Evolutionary conservation across 2,329 filamentous ascomycete species (phyloP).

Genomic region (Colletotrichum sansevieriae): DNA sequence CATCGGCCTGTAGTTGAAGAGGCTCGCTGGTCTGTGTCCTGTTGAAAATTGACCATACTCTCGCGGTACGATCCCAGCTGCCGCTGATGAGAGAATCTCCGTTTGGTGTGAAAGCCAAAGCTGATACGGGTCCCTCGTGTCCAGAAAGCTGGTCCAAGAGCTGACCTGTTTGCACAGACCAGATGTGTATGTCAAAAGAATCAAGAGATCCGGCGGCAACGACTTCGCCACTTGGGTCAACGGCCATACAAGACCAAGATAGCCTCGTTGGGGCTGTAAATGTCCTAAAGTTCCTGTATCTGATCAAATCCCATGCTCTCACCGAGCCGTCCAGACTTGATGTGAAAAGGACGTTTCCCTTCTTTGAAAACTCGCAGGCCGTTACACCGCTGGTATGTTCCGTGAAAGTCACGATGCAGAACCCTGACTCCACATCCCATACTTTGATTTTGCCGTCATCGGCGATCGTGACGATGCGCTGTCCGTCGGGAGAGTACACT

Average conservation of each 20-base stretch:
- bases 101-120: constrained; percentile 89
- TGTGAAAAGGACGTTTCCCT: constrained; percentile 95
- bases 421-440: constrained; percentile 96
- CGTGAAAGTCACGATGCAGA: constrained; percentile 98
- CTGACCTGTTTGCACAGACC: constrained; percentile 98
- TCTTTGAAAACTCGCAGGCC: constrained; percentile 93
- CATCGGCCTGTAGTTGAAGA: constrained; percentile 90
- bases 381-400: constrained; percentile 97
- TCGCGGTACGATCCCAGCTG: constrained; percentile 95
- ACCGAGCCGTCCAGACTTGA: constrained; percentile 94
- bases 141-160: constrained; percentile 90
- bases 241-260: constrained; percentile 93
- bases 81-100: constrained; percentile 88
- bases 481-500: constrained; percentile 92
- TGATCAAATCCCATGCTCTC: constrained; percentile 93
- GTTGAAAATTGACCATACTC: constrained; percentile 96
- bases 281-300: constrained; percentile 96
- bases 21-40: constrained; percentile 96
- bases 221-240: constrained; percentile 97
- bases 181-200: constrained; percentile 97
- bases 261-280: constrained; percentile 94
- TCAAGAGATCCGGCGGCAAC: constrained; percentile 95
- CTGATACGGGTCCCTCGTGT: constrained; percentile 93
- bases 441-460: constrained; percentile 99
- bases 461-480: constrained; percentile 90